A percentile compares a stretch with the other conserved stretches of the same genome.
Conservation (phyloP, 768 basidiomycete species). For the Suillus cothurnatus region DNA sequence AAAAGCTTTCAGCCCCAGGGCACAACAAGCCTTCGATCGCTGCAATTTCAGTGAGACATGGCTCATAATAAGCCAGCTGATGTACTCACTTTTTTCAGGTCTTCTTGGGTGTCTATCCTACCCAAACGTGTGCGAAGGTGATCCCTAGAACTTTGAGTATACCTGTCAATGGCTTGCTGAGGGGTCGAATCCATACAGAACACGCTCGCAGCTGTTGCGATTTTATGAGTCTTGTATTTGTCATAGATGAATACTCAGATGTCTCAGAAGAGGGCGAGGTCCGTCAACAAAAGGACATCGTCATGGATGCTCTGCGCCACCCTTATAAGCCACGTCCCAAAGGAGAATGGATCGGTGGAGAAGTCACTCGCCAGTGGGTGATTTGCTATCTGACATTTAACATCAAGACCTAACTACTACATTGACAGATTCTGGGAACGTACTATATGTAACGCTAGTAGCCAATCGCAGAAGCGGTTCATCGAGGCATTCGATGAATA, state of each 20-base stretch:
- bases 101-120: neutral
- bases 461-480: slow-evolving; percentile 35
- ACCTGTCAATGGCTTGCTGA: neutral
- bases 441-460: slow-evolving; percentile 1
- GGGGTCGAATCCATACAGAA: slow-evolving; percentile 12
- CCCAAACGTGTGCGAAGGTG: neutral
- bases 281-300: slow-evolving; percentile 5
- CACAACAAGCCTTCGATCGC: neutral
- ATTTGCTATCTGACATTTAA: neutral
- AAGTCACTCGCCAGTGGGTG: slow-evolving; percentile 13
- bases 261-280: slow-evolving; percentile 2
- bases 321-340: neutral
- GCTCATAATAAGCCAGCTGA: neutral
- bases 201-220: slow-evolving; percentile 30
- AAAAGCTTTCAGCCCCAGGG: neutral
- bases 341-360: slow-evolving; percentile 12
- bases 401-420: neutral
- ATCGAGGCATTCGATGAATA: slow-evolving; percentile 39
- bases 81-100: neutral
- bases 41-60: neutral
- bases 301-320: slow-evolving; percentile 14
- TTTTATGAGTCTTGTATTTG: slow-evolving; percentile 34
- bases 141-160: neutral
- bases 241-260: slow-evolving; percentile 36
- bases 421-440: slow-evolving; percentile 11